phyloP scores from a whole-genome alignment of 768 basidiomycete species.

The Amanita jacksonii region DNA sequence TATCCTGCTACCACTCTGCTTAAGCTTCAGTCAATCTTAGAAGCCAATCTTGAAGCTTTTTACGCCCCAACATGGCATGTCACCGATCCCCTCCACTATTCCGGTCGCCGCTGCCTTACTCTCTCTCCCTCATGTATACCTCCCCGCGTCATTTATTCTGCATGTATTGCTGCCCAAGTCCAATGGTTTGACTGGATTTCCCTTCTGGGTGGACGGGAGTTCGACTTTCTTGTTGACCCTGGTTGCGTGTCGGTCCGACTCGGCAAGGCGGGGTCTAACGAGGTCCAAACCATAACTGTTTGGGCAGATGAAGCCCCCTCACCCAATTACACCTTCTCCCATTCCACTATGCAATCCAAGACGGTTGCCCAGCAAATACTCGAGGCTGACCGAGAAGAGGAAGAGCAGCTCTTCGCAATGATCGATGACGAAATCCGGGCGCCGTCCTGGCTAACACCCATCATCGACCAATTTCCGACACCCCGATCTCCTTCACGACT shows the following conservation, averaged over 20 bases:
- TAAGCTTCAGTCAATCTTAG: constrained; percentile 63
- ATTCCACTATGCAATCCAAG: constrained; percentile 26
- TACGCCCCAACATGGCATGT: constrained; percentile 61
- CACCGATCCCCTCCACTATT: constrained; percentile 55
- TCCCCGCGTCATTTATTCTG: constrained; percentile 60
- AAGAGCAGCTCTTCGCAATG: constrained; percentile 64
- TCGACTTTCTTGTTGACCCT: constrained; percentile 77
- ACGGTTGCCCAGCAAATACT: constrained; percentile 69
- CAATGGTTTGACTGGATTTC: constrained; percentile 80
- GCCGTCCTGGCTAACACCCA: constrained; percentile 62
- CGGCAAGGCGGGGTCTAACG: constrained; percentile 24
- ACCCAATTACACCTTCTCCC: constrained; percentile 15
- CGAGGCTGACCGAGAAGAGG: constrained; percentile 62
- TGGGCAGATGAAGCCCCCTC: constrained; percentile 53
- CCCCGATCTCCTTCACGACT: constrained; percentile 50
- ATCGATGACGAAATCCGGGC: constrained; percentile 63
- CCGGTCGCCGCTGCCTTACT: constrained; percentile 65
- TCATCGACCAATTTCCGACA: constrained; percentile 48
- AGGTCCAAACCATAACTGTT: constrained; percentile 43
- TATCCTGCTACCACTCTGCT: constrained; percentile 55
- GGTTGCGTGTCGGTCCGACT: constrained; percentile 66
- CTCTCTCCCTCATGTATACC: constrained; percentile 62
- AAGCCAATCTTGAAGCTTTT: constrained; percentile 62
- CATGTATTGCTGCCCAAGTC: constrained; percentile 58
- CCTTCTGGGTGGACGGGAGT: constrained; percentile 56